These are phyloP conservation scores for Diaporthe sp. DNA, from an alignment of 2,329 filamentous ascomycete genomes.

Conservation along the genomic window DNA sequence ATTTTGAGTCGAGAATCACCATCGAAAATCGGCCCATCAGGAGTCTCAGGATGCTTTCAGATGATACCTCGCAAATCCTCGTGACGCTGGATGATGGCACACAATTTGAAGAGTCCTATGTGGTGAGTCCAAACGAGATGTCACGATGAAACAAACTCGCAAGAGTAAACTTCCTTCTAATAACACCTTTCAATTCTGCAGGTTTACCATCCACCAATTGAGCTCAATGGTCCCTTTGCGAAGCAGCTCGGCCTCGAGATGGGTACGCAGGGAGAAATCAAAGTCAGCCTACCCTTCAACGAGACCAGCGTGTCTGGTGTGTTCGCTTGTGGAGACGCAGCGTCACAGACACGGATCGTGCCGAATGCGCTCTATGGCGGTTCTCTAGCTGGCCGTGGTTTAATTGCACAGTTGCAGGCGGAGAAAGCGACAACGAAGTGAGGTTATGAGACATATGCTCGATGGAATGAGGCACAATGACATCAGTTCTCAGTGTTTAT, in stretches of 20 bases:
- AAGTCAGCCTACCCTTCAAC: slow-evolving; percentile 28
- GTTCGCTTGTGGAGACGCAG: slow-evolving; percentile 40
- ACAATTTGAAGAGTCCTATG: slow-evolving; percentile 30
- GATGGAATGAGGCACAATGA: no score
- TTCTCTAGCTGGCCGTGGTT: slow-evolving; percentile 25
- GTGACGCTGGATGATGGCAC: slow-evolving; percentile 40
- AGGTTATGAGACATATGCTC: neutral
- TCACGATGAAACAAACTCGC: neutral
- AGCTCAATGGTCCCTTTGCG: slow-evolving; percentile 35
- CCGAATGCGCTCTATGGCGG: slow-evolving; percentile 36
- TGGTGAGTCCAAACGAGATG: slow-evolving; percentile 5
- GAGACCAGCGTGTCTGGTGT: slow-evolving; percentile 38
- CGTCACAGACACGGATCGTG: slow-evolving; percentile 13
- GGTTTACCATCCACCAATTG: slow-evolving; percentile 15
- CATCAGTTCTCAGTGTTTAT: neutral
- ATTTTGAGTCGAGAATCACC: slow-evolving; percentile 32
- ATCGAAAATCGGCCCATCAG: slow-evolving; percentile 37
- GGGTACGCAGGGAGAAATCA: slow-evolving; percentile 34
- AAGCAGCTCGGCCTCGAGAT: slow-evolving; percentile 33
- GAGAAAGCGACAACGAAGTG: slow-evolving; percentile 7
- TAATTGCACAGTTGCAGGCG: slow-evolving; percentile 33
- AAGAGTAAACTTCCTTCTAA: neutral
- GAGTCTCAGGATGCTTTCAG: slow-evolving; percentile 33
- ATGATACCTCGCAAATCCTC: slow-evolving; percentile 31
- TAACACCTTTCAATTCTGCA: neutral